Conservation (phyloP, 2,329 filamentous ascomycete species). For the Stagonosporopsis chrysanthemi region DNA sequence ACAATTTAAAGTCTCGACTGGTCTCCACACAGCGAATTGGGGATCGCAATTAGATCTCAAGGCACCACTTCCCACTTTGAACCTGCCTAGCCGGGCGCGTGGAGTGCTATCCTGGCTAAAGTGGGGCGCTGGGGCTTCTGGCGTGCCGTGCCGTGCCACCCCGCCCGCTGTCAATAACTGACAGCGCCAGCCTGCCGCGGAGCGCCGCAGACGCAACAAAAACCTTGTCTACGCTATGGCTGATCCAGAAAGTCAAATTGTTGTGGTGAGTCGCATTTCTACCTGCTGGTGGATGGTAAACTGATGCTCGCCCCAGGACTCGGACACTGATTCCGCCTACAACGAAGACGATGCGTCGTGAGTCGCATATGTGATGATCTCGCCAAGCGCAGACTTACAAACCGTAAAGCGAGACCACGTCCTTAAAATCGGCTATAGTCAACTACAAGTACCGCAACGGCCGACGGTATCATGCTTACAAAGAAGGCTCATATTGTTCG, state of each 20-base stretch:
- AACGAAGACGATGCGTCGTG: conserved; percentile 31
- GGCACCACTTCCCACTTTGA: too few species aligned
- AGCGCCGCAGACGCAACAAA: background rate
- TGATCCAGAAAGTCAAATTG: conserved; percentile 26
- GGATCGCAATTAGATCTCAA: too few species aligned
- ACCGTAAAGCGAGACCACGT: conserved; percentile 30
- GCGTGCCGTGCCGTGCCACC: conserved; percentile 22
- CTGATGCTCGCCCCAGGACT: conserved; percentile 23
- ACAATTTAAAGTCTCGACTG: too few species aligned
- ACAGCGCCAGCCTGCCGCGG: conserved; percentile 5
- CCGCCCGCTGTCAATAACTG: conserved; percentile 9
- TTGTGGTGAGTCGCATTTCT: conserved; percentile 16
- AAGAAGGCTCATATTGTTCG: conserved; percentile 35
- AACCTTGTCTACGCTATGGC: conserved; percentile 22
- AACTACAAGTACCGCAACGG: conserved; percentile 40
- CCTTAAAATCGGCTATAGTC: conserved; percentile 34
- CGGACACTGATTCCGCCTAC: conserved; percentile 29
- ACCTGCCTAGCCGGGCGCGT: background rate
- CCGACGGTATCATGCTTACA: conserved; percentile 40
- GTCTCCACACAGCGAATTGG: too few species aligned
- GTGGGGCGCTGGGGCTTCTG: background rate
- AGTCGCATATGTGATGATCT: background rate
- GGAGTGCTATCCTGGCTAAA: background rate
- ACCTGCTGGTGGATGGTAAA: too few species aligned
- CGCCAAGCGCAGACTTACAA: conserved; percentile 6